Conservation (phyloP, 805 yeast genomes). For the Candida lessepsii region DNA sequence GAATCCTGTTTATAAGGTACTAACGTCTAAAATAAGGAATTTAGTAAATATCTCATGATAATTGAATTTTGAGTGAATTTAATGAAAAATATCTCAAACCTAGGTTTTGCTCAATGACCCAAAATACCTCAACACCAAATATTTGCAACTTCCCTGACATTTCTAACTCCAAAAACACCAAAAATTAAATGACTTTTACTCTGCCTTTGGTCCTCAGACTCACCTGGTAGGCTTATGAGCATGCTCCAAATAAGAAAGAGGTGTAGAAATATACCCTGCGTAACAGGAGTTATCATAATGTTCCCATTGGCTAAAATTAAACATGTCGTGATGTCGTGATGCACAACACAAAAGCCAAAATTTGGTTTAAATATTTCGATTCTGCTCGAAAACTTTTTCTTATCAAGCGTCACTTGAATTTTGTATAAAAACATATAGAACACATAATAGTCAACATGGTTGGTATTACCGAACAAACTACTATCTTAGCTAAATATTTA, state of each 20-base stretch:
- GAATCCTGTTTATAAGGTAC: neutral
- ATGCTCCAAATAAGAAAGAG: neutral
- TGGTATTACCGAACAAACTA: conserved; percentile 62
- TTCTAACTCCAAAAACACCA: too few species aligned
- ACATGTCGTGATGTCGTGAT: conserved; percentile 4
- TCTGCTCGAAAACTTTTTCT: conserved; percentile 10
- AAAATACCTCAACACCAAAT: too few species aligned
- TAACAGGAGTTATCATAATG: conserved; percentile 1
- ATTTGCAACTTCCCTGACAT: too few species aligned
- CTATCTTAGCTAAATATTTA: conserved; percentile 78
- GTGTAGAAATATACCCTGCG: neutral
- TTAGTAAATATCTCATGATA: conserved; percentile 5
- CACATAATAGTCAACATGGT: conserved; percentile 23
- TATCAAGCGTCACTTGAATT: conserved; percentile 6
- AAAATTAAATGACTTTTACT: too few species aligned
- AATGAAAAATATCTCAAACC: neutral
- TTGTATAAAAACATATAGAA: neutral
- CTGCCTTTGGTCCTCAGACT: neutral
- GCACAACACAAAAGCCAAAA: conserved; percentile 5
- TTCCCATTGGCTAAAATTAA: conserved; percentile 1
- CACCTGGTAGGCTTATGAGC: too few species aligned
- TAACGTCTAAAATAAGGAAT: neutral
- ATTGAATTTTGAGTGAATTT: neutral
- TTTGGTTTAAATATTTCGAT: conserved; percentile 6
- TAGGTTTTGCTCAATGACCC: too few species aligned